Conservation (phyloP, 306 rosid species). For the Mimosa pudica region DNA sequence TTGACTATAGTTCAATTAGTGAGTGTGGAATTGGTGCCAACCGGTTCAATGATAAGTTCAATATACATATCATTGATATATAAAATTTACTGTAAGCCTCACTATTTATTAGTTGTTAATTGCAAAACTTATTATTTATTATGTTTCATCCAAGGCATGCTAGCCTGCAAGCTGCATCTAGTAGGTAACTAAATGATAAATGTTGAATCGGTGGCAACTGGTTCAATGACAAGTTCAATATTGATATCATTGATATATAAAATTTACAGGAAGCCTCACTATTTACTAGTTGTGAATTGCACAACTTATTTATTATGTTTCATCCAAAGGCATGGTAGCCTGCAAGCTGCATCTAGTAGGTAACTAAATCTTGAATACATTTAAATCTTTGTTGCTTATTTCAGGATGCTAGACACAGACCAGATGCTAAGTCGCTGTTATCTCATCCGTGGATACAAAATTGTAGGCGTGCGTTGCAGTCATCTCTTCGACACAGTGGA, state of each 20-base stretch:
- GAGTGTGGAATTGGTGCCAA: not conserved
- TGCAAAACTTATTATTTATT: not conserved
- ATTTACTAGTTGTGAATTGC: not conserved
- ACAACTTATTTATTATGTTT: not conserved
- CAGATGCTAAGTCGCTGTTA: slow-evolving; percentile 94
- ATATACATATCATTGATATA: not conserved
- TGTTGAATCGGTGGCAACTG: not conserved
- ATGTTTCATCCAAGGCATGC: not conserved
- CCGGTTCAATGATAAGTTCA: not conserved
- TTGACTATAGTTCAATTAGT: not conserved
- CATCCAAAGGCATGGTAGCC: not conserved
- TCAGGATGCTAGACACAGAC: slow-evolving; percentile 99
- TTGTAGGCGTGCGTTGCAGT: slow-evolving; percentile 79
- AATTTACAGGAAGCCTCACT: not conserved
- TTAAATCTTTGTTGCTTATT: slow-evolving; percentile 39
- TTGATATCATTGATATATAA: not conserved
- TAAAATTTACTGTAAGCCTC: not conserved
- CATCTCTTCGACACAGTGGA: slow-evolving; percentile 95
- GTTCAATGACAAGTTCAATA: not conserved
- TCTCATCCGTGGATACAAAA: slow-evolving; percentile 97
- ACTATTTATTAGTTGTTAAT: not conserved
- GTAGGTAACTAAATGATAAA: slow-evolving; percentile 8
- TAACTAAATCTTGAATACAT: slow-evolving; percentile 28
- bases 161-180: not conserved
- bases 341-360: not conserved